Percentiles rank a stretch among this genome's conserved stretches.
Conservation (phyloP, 2,329 filamentous ascomycete genomes). For the Fusarium continuum region DNA sequence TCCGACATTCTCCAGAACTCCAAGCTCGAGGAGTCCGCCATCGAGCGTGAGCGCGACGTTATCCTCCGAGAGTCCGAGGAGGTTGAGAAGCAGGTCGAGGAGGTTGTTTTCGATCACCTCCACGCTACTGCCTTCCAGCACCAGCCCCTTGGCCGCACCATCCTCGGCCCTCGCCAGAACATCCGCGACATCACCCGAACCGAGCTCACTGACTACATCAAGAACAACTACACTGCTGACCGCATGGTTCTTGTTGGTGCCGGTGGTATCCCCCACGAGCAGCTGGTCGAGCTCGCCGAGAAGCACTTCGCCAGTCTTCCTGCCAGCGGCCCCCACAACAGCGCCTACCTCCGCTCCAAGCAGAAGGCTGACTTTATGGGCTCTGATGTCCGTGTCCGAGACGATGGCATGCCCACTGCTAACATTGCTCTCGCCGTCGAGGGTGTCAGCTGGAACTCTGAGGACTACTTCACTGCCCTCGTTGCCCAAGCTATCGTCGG, state of each 20-base stretch:
- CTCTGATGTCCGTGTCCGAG: constrained; percentile 93
- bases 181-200: constrained; percentile 94
- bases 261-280: constrained; percentile 90
- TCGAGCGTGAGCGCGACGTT: constrained; percentile 97
- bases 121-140: constrained; percentile 98
- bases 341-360: constrained; percentile 82
- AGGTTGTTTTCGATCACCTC: constrained; percentile 98
- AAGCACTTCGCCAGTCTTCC: constrained; percentile 90
- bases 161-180: constrained; percentile 97
- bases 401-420: constrained; percentile 94
- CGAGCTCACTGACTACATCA: constrained; percentile 95
- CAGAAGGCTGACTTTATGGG: constrained; percentile 93
- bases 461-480: constrained; percentile 98
- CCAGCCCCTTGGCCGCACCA: constrained; percentile 96
- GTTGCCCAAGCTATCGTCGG: constrained; percentile 98
- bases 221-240: constrained; percentile 99
- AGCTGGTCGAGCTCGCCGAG: constrained; percentile 95
- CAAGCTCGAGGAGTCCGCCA: constrained; percentile 91
- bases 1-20: constrained; percentile 99
- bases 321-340: constrained; percentile 76
- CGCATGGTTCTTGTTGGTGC: constrained; percentile 98
- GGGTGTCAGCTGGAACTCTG: constrained; percentile 99
- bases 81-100: constrained; percentile 99
- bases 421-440: constrained; percentile 99
- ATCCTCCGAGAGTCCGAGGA: constrained; percentile 99